These are phyloP conservation scores for Rhizopogon vinicolor DNA, from an alignment of 768 basidiomycete genomes.

Conservation along the genomic window DNA sequence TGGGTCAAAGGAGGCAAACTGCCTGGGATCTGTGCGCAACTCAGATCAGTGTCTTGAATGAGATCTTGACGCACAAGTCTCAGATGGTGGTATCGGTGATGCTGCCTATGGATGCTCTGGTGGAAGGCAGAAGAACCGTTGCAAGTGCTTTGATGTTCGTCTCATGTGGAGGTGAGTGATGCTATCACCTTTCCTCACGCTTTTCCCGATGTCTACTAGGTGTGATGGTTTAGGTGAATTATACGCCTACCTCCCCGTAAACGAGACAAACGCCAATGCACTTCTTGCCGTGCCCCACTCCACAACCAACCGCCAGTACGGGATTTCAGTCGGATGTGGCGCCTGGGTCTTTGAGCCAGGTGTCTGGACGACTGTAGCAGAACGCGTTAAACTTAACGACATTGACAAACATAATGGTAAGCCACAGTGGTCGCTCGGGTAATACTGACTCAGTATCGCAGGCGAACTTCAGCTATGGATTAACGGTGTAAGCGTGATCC, in stretches of 20 bases:
- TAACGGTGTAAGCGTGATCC: conserved; percentile 55
- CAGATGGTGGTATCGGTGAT: conserved; percentile 55
- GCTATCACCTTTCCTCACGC: neutral
- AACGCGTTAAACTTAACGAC: conserved; percentile 68
- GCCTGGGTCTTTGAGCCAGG: conserved; percentile 53
- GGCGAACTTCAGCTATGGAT: conserved; percentile 67
- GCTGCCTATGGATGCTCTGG: conserved; percentile 64
- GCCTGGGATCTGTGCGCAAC: conserved; percentile 60
- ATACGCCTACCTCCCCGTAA: conserved; percentile 66
- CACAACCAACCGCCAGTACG: conserved; percentile 51
- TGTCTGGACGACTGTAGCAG: conserved; percentile 59
- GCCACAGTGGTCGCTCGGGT: conserved; percentile 6
- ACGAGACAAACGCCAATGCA: conserved; percentile 33
- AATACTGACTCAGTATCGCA: conserved; percentile 13
- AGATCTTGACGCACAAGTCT: neutral
- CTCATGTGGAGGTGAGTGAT: conserved; percentile 67
- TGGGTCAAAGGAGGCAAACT: conserved; percentile 77
- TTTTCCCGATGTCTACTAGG: conserved; percentile 24
- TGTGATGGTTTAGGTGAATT: conserved; percentile 54
- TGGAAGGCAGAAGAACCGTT: conserved; percentile 57
- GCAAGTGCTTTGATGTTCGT: conserved; percentile 63
- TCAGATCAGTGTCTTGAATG: neutral
- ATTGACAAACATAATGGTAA: conserved; percentile 54
- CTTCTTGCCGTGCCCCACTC: conserved; percentile 48
- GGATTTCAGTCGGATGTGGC: conserved; percentile 63